Conservation (phyloP, 108 stramenopile species). For the Cyclotella baltica region DNA sequence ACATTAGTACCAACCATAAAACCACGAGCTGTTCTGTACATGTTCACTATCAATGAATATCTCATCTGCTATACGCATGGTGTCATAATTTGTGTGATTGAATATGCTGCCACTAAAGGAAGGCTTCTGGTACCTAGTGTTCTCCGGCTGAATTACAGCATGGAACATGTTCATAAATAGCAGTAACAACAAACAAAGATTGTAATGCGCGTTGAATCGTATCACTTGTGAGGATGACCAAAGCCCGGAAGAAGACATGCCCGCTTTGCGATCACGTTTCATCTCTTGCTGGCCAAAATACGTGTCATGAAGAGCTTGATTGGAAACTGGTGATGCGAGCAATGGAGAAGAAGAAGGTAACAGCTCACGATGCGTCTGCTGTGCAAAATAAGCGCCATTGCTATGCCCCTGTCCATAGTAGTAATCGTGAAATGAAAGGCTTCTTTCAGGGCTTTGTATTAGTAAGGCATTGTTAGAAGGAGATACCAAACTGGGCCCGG, state of each 20-base stretch:
- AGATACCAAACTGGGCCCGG: neutral
- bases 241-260: neutral
- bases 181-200: neutral
- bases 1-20: neutral
- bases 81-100: neutral
- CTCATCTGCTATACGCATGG: neutral
- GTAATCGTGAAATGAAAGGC: neutral
- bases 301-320: slow-evolving; percentile 5
- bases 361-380: neutral
- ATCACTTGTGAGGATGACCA: neutral
- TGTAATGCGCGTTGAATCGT: neutral
- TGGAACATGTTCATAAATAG: neutral
- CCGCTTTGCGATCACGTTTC: neutral
- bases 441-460: neutral
- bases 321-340: neutral
- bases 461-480: neutral
- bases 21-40: neutral
- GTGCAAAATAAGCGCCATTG: slow-evolving; percentile 7
- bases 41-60: neutral
- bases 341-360: neutral
- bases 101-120: neutral
- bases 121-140: neutral
- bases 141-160: neutral
- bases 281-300: slow-evolving; percentile 14
- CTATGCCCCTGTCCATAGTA: slow-evolving; percentile 12